Evolutionary conservation across 2,329 filamentous ascomycete genomes (phyloP), one percentile per base, ranked within the genome.

Genomic region (Verticillium klebahnii): DNA sequence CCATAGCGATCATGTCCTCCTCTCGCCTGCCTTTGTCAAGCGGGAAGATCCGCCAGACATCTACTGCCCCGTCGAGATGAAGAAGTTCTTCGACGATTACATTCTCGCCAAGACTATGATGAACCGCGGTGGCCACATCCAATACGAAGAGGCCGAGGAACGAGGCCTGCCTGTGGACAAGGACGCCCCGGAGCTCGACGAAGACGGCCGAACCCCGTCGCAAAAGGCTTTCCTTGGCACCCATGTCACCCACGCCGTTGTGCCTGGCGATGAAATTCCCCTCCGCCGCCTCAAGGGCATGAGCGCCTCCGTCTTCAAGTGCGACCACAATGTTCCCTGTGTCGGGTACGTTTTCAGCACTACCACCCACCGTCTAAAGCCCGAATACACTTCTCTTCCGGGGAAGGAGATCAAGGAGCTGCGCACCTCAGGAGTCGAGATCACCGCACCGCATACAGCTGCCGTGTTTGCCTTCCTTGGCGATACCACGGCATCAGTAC

Each of bases 401-500:
- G 78, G 77, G 1, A 62, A 67, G 1, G 72, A 78, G 60, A 69
- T 82, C 36, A 75, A 73, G 59, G 64, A 64, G 2, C 71, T 81
- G 19, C 74, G 78, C 8, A 66, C 73, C 37, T 66, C 73, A 0
- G 78, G 77, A 3, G 69, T 70, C 1, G 68, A 72, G 31, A 71
- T 82, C 64, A 82, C 80, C 1, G 73, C 71, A 1, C 71, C 75
- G 4, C 73, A 74, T 5, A 70, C 70, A 5, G 68, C 69, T 6
- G 75, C 78, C 40, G 72, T 82, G 1, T 80, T 82, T 57, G 79
- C 79, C 12, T 82, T 82, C 59, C 68, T 82, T 4, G 80, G 80
- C 6, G 80, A 82, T 66, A 80, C 78, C 1, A 81, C 79, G 2
- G 72, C 77, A 5, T 67, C 69, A 17, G 75, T 74, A 4, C 70